Percentiles rank a stretch among this genome's conserved stretches.
Evolutionary conservation across 2,329 filamentous ascomycete genomes (phyloP).

Genomic region (Plectosphaerella plurivora): DNA sequence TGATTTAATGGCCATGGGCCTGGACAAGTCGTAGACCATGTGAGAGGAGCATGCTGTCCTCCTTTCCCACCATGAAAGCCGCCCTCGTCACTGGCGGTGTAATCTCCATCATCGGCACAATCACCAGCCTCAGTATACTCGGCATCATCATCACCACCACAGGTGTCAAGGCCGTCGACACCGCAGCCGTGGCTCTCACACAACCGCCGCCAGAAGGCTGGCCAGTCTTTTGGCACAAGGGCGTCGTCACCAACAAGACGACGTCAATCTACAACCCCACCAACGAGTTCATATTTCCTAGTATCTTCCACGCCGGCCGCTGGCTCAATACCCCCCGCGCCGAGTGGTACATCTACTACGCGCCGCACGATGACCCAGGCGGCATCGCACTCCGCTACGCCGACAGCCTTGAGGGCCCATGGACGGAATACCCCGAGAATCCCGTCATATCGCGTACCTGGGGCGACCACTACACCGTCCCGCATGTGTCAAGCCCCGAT

Average conservation of each 20-base stretch:
- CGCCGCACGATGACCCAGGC: slow-evolving; percentile 18
- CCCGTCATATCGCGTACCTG: slow-evolving; percentile 10
- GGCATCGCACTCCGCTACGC: slow-evolving; percentile 17
- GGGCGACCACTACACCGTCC: slow-evolving; percentile 9
- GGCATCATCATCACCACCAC: no score
- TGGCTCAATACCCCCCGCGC: slow-evolving; percentile 13
- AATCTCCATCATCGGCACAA: no score
- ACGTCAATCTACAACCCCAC: slow-evolving; percentile 17
- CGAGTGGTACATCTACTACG: slow-evolving; percentile 22
- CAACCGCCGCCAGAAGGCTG: slow-evolving; percentile 10
- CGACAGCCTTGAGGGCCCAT: slow-evolving; percentile 11
- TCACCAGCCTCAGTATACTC: no score
- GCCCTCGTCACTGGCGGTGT: no score
- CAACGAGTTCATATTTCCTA: slow-evolving; percentile 20
- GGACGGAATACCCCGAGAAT: slow-evolving; percentile 11
- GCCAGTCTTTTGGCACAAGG: slow-evolving; percentile 16
- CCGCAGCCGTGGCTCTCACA: slow-evolving; percentile 6
- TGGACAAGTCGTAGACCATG: no score
- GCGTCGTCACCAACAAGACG: slow-evolving; percentile 14
- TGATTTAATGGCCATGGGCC: no score
- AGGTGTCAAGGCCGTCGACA: background rate
- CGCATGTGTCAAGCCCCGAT: slow-evolving; percentile 13
- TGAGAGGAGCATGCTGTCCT: no score
- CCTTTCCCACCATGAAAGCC: no score
- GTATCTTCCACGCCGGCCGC: slow-evolving; percentile 16